phyloP scores from a whole-genome alignment of 345 rosid genomes.

The Geranium brycei region DNA sequence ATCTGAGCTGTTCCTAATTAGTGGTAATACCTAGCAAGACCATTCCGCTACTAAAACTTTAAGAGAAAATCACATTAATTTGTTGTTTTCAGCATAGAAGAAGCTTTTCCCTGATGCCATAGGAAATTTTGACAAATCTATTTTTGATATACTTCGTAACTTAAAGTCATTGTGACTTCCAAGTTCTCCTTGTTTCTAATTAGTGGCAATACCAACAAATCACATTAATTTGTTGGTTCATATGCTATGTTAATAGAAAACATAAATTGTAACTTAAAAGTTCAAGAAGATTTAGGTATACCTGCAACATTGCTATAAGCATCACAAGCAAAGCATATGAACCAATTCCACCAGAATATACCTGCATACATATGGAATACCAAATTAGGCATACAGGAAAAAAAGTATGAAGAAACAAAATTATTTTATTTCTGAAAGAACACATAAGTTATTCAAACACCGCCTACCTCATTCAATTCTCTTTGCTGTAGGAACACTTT shows the following conservation, averaged over 20 bases:
- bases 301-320: constrained; percentile 80
- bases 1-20: too few species aligned
- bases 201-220: too few species aligned
- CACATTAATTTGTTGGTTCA: too few species aligned
- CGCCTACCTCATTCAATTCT: constrained; percentile 74
- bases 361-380: constrained; percentile 38
- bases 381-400: not conserved
- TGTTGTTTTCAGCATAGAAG: too few species aligned
- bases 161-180: too few species aligned
- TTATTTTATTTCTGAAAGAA: not conserved
- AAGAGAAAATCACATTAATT: too few species aligned
- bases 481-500: constrained; percentile 94
- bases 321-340: constrained; percentile 87
- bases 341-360: constrained; percentile 82
- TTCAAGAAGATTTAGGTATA: constrained; percentile 5
- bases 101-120: too few species aligned
- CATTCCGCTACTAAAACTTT: too few species aligned
- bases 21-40: too few species aligned
- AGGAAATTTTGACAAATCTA: too few species aligned
- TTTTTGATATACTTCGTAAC: too few species aligned
- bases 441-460: constrained; percentile 4
- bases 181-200: too few species aligned
- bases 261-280: not conserved
- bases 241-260: not conserved
- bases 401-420: not conserved